A percentile compares a stretch with the other conserved stretches of the same genome.
These are phyloP conservation scores for Phyllosticta capitalensis DNA, from an alignment of 2,329 filamentous ascomycete genomes.

Conservation along the genomic window DNA sequence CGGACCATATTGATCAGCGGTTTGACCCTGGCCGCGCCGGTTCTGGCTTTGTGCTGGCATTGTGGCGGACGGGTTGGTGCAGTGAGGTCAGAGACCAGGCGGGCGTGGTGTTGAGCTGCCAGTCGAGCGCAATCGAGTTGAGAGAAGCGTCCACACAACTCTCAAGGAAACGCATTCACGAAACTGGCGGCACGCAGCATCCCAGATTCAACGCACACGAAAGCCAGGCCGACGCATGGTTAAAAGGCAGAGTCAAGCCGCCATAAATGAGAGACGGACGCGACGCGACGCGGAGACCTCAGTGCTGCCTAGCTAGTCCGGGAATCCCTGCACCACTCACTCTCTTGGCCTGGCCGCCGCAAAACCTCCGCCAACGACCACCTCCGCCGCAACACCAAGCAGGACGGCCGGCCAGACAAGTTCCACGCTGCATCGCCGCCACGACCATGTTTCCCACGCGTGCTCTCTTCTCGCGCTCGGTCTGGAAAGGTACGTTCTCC, in stretches of 20 bases:
- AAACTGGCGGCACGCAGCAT: background rate
- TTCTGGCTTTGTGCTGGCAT: background rate
- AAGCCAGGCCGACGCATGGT: background rate
- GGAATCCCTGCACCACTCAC: background rate
- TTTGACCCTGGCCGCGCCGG: background rate
- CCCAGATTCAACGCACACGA: background rate
- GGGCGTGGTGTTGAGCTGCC: background rate
- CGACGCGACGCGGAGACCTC: background rate
- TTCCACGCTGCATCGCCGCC: background rate
- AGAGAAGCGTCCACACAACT: background rate
- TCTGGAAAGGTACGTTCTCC: slow-evolving; percentile 69
- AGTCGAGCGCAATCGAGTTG: background rate
- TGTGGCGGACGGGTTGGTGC: background rate
- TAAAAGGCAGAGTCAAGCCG: background rate
- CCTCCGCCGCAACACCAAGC: background rate
- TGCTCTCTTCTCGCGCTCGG: slow-evolving; percentile 56
- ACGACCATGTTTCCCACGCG: slow-evolving; percentile 37
- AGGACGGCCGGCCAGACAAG: background rate
- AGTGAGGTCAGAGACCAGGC: background rate
- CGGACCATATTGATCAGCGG: background rate
- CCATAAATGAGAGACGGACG: background rate
- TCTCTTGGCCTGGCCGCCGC: slow-evolving; percentile 2
- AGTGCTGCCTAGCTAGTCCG: slow-evolving; percentile 5
- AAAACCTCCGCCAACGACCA: slow-evolving; percentile 1
- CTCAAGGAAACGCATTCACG: background rate